Evolutionary conservation across 441 rosid genomes (phyloP).

Genomic region (Populus hybrid): DNA sequence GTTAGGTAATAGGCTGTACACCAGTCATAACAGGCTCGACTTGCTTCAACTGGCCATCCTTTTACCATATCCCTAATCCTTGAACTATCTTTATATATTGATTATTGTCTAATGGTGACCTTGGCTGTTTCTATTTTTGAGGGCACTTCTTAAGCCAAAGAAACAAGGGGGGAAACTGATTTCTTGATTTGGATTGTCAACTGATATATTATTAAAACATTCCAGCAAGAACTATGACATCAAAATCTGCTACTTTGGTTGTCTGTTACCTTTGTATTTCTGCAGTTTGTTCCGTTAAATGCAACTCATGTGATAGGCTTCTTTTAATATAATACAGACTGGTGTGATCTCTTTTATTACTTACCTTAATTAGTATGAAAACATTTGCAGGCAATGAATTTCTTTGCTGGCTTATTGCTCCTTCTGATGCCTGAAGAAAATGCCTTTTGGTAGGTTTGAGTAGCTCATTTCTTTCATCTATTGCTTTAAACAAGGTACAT

Average conservation of each 20-base stretch:
- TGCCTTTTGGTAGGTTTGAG: conserved; percentile 88
- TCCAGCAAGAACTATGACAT: not conserved
- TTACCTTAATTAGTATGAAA: conserved; percentile 16
- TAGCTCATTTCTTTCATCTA: conserved; percentile 23
- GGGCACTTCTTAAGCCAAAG: not conserved
- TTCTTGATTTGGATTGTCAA: not conserved
- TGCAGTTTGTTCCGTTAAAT: not conserved
- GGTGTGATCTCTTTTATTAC: not conserved
- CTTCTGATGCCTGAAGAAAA: conserved; percentile 99
- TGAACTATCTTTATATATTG: not conserved
- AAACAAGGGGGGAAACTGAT: not conserved
- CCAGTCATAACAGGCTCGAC: not conserved
- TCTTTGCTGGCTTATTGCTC: conserved; percentile 95
- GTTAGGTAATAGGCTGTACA: not conserved
- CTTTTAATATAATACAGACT: not conserved
- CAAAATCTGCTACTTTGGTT: not conserved
- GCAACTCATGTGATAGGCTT: not conserved
- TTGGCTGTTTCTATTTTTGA: not conserved
- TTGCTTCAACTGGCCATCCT: not conserved
- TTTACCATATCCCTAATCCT: not conserved
- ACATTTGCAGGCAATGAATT: conserved; percentile 92
- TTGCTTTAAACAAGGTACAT: conserved; percentile 1
- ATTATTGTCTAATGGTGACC: not conserved
- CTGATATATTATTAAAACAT: not conserved
- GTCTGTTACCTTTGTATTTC: not conserved